Evolutionary conservation across 768 basidiomycete species (phyloP), one percentile per base, ranked within the genome.

Genomic region (Leccinum aurantiacum): DNA sequence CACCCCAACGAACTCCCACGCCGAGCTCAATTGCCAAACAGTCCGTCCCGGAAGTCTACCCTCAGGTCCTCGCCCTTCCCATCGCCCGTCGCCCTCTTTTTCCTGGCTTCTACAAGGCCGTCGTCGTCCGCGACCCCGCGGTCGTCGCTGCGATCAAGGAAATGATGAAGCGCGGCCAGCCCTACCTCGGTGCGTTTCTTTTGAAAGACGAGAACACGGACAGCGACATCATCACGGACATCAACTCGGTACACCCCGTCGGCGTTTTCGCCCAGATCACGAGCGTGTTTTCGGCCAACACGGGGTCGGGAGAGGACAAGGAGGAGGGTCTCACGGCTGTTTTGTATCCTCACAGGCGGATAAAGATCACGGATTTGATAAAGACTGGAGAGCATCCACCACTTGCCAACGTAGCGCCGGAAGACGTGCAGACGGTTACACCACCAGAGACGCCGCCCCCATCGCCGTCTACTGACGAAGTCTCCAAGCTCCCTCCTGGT

Each of bases 241-340:
- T 93, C 57, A 84, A 91, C 75, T 86, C 90, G 47, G 94, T 98
- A 6, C 92, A 98, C 73, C 84, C 84, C 1, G 94, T 98, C 58
- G 96, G 96, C 49, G 95, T 98, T 6, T 97, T 98, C 68, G 95
- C 95, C 2, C 96, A 98, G 76, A 94, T 98, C 55, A 98, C 95
- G 1, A 94, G 91, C 64, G 89, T 95, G 1, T 95, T 95, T 74
- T 82, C 89, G 1, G 89, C 84, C 3, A 76, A 74, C 48, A 67
- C 73, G 55, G 81, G 69, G 31, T 77, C 81, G 0, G 83, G 80
- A 7, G 87, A 85, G 48, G 84, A 85, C 55, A 87, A 86, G 72
- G 92, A 93, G 61, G 93, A 93, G 66, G 91, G 91, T 19, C 78
- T 98, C n/a, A 98, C 95, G 6, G 94, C 92, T 17, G 95, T 97